phyloP scores from a whole-genome alignment of 768 basidiomycete species.

The Udeniomyces megalosporus region DNA sequence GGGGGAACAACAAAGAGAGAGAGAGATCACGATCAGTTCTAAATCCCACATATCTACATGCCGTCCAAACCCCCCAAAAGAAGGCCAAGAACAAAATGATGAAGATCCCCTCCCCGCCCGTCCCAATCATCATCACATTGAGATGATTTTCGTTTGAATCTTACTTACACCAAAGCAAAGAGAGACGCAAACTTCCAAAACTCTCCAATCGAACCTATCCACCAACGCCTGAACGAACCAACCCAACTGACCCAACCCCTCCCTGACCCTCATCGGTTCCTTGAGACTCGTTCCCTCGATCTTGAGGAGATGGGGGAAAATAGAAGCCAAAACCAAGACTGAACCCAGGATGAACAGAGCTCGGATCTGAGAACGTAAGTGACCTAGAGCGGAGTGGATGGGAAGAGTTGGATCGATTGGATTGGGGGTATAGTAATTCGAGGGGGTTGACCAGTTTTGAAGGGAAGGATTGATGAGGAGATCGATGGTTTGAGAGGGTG shows the following conservation, averaged over 20 bases:
- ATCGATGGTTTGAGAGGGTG: conserved; percentile 3
- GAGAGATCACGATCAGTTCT: not conserved
- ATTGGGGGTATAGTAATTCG: conserved; percentile 1
- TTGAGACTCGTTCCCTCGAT: not conserved
- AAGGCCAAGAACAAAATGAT: too few species aligned
- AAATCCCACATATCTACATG: not conserved
- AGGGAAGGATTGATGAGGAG: conserved; percentile 12
- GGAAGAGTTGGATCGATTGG: not conserved
- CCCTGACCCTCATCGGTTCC: not conserved
- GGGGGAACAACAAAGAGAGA: not conserved
- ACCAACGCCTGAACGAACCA: not conserved
- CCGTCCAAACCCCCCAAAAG: too few species aligned
- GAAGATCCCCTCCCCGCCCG: too few species aligned
- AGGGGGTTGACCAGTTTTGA: not conserved
- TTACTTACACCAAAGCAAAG: conserved; percentile 1
- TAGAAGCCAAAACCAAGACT: not conserved
- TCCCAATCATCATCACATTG: too few species aligned
- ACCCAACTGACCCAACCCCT: not conserved
- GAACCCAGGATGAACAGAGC: not conserved
- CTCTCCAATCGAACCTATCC: not conserved
- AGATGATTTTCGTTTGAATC: too few species aligned
- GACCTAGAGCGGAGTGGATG: not conserved
- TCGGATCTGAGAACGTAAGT: not conserved
- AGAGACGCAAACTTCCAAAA: not conserved
- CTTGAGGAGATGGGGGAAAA: not conserved